A percentile compares a stretch with the other conserved stretches of the same genome.
Evolutionary conservation across 371 early-diverging fungal species (phyloP).

Genomic region (Sporodiniella umbellata): DNA sequence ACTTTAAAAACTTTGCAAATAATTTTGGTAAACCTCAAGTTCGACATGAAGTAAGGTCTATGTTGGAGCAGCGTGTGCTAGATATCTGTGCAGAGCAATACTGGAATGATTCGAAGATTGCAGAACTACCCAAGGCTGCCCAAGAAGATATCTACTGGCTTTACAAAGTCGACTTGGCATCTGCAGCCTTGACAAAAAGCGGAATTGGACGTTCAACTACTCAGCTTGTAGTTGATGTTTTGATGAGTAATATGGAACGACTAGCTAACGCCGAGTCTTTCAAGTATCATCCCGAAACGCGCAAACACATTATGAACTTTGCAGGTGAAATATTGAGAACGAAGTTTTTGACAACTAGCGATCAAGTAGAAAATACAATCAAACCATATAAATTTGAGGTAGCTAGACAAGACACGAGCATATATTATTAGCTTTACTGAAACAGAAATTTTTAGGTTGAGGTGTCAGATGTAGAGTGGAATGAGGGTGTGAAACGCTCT

Average conservation of each 20-base stretch:
- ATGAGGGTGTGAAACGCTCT: constrained; percentile 79
- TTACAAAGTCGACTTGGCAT: constrained; percentile 76
- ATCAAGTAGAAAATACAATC: constrained; percentile 97
- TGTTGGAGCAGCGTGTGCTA: constrained; percentile 86
- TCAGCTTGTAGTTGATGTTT: constrained; percentile 85
- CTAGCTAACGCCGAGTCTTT: constrained; percentile 83
- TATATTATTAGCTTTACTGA: not conserved
- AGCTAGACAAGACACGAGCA: too few relatives aligned
- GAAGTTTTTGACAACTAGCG: constrained; percentile 85
- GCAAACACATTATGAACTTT: constrained; percentile 77
- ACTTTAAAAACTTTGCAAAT: constrained; percentile 86
- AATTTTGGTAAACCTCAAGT: constrained; percentile 92
- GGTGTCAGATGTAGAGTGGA: constrained; percentile 90
- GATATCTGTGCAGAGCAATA: constrained; percentile 92
- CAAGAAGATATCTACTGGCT: constrained; percentile 75
- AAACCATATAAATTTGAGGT: constrained; percentile 96
- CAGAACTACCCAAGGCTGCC: constrained; percentile 58
- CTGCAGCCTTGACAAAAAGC: constrained; percentile 87
- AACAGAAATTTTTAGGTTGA: constrained; percentile 55
- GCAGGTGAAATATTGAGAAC: constrained; percentile 79
- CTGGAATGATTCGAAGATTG: constrained; percentile 80
- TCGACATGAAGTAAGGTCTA: constrained; percentile 78
- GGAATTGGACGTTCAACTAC: constrained; percentile 92
- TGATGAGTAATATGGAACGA: constrained; percentile 79
- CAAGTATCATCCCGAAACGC: constrained; percentile 79